phyloP scores from a whole-genome alignment of 169 alveolate species.

The Plasmodium gallinaceum region DNA sequence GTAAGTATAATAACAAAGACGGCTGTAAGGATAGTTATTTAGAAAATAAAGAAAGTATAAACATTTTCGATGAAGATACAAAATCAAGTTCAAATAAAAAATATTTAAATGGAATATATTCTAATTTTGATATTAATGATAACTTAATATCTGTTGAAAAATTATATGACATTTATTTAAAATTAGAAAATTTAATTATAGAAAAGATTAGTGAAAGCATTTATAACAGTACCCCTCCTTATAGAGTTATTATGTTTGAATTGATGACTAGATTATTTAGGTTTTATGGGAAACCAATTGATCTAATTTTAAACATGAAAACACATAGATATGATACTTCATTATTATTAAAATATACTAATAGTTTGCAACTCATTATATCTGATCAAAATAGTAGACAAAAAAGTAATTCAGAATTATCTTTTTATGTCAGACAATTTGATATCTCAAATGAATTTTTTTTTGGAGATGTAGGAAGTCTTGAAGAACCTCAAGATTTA shows the following conservation, averaged over 20 bases:
- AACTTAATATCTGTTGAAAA: slow-evolving; percentile 45
- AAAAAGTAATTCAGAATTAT: slow-evolving; percentile 36
- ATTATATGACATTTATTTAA: slow-evolving; percentile 80
- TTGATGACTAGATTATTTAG: slow-evolving; percentile 81
- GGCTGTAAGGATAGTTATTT: too few species aligned
- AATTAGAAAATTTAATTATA: slow-evolving; percentile 72
- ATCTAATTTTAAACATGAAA: slow-evolving; percentile 56
- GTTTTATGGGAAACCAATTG: slow-evolving; percentile 74
- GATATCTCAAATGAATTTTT: slow-evolving; percentile 51
- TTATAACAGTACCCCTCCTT: slow-evolving; percentile 85
- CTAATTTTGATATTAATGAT: slow-evolving; percentile 17
- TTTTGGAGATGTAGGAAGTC: slow-evolving; percentile 21
- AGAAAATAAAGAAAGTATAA: too few species aligned
- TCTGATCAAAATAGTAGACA: slow-evolving; percentile 32
- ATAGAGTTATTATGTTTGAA: slow-evolving; percentile 85
- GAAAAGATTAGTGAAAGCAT: slow-evolving; percentile 78
- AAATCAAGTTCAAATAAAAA: too few species aligned
- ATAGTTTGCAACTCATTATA: slow-evolving; percentile 48
- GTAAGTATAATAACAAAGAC: too few species aligned
- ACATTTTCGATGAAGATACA: too few species aligned
- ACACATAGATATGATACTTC: slow-evolving; percentile 76
- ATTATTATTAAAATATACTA: slow-evolving; percentile 49
- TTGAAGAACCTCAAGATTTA: background rate
- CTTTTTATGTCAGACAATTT: slow-evolving; percentile 44
- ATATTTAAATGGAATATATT: slow-evolving; percentile 5